Percentiles rank a stretch among this genome's conserved stretches.
Evolutionary conservation across 2,329 filamentous ascomycete genomes (phyloP).

Genomic region (Fusarium circinatum): DNA sequence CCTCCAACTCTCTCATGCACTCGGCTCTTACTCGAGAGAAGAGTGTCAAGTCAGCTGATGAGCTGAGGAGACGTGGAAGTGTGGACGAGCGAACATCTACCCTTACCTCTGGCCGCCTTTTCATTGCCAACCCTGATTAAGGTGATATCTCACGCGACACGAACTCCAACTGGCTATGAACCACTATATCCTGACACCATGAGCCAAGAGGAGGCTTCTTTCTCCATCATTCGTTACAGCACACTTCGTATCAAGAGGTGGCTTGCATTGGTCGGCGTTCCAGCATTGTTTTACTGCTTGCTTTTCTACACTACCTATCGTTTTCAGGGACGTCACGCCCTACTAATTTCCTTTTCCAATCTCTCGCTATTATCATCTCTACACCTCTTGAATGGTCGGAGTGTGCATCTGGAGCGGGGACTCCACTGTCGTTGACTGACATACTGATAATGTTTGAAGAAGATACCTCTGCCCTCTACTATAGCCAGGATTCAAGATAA

Average conservation of each 20-base stretch:
- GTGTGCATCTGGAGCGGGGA: constrained; percentile 34
- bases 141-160: not conserved
- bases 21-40: constrained; percentile 70
- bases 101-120: constrained; percentile 77
- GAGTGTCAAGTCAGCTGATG: constrained; percentile 74
- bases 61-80: constrained; percentile 79
- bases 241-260: constrained; percentile 25
- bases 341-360: constrained; percentile 28
- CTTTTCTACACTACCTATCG: constrained; percentile 34
- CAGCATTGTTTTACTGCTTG: constrained; percentile 40
- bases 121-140: constrained; percentile 86
- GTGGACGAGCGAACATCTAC: constrained; percentile 86
- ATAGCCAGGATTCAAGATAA: constrained; percentile 41
- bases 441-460: constrained; percentile 37
- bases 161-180: constrained; percentile 9
- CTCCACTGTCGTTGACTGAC: constrained; percentile 37
- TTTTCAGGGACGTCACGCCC: constrained; percentile 43
- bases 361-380: constrained; percentile 39
- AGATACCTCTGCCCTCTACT: constrained; percentile 37
- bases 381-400: constrained; percentile 29
- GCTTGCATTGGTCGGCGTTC: constrained; percentile 44
- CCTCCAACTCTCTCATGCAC: constrained; percentile 68
- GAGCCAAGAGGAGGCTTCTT: constrained; percentile 24
- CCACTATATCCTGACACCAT: constrained; percentile 25
- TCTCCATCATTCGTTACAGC: constrained; percentile 36